A percentile compares a stretch with the other conserved stretches of the same genome.
These are phyloP conservation scores for Macrophomina tecta DNA, from an alignment of 2,329 filamentous ascomycete species.

Conservation along the genomic window DNA sequence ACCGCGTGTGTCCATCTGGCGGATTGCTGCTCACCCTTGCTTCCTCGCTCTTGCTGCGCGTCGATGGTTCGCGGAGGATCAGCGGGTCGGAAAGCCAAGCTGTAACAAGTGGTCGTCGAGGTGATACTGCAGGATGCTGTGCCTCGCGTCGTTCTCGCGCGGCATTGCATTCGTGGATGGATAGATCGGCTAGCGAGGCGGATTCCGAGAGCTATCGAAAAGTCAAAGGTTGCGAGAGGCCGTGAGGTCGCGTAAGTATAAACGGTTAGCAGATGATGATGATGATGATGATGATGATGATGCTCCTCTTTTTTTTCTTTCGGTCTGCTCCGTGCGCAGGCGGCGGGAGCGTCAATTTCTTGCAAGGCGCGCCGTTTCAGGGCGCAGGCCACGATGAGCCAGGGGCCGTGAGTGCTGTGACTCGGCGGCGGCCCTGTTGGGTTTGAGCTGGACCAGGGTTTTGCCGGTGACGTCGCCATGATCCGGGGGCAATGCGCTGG, in stretches of 20 bases:
- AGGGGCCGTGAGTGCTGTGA: not conserved
- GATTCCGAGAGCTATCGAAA: not conserved
- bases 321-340: not conserved
- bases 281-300: not conserved
- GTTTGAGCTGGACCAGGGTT: not conserved
- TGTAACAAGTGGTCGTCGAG: not conserved
- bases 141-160: not conserved
- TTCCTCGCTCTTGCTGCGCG: not conserved
- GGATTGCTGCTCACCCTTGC: not conserved
- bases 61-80: not conserved
- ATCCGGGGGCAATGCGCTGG: not conserved
- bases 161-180: not conserved
- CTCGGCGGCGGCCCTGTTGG: not conserved
- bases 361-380: constrained; percentile 20
- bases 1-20: not conserved
- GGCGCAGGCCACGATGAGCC: not conserved
- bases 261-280: not conserved
- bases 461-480: not conserved
- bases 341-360: constrained; percentile 5
- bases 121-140: too few species aligned
- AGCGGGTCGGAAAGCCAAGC: not conserved
- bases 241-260: not conserved
- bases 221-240: not conserved
- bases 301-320: not conserved
- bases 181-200: not conserved